phyloP scores from a whole-genome alignment of 768 basidiomycete species.

The Suillus hirtellus region DNA sequence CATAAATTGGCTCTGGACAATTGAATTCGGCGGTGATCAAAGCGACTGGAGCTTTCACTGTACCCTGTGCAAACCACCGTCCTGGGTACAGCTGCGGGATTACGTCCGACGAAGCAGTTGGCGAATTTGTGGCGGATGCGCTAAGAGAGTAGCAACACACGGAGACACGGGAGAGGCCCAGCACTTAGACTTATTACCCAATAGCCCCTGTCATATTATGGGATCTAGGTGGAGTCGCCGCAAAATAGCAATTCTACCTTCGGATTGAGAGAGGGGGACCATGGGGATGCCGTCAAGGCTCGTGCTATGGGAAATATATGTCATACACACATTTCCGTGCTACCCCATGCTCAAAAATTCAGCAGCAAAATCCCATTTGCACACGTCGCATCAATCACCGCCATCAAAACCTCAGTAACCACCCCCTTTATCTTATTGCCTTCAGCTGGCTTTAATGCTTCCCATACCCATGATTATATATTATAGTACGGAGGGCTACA shows the following conservation, averaged over 20 bases:
- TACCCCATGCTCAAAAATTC: constrained; percentile 1
- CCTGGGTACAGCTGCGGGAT: no score
- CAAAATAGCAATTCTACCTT: constrained; percentile 6
- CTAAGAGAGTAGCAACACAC: neutral
- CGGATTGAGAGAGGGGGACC: constrained; percentile 1
- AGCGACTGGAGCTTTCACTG: neutral
- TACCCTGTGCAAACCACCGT: neutral
- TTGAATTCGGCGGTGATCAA: neutral
- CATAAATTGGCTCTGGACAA: neutral
- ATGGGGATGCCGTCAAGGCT: neutral
- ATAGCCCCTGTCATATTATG: neutral
- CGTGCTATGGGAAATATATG: neutral
- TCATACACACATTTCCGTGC: neutral
- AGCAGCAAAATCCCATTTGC: neutral
- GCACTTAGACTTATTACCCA: neutral
- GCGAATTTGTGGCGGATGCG: neutral
- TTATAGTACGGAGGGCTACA: neutral
- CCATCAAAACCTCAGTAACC: neutral
- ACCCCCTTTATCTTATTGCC: neutral
- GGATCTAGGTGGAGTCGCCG: neutral
- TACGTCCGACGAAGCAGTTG: neutral
- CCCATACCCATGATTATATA: neutral
- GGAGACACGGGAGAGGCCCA: neutral
- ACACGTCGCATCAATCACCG: neutral
- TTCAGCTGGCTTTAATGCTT: neutral